A percentile compares a stretch with the other conserved stretches of the same genome.
phyloP scores from a whole-genome alignment of 1,284 basidiomycete genomes.

The Hymenochaete sp. region DNA sequence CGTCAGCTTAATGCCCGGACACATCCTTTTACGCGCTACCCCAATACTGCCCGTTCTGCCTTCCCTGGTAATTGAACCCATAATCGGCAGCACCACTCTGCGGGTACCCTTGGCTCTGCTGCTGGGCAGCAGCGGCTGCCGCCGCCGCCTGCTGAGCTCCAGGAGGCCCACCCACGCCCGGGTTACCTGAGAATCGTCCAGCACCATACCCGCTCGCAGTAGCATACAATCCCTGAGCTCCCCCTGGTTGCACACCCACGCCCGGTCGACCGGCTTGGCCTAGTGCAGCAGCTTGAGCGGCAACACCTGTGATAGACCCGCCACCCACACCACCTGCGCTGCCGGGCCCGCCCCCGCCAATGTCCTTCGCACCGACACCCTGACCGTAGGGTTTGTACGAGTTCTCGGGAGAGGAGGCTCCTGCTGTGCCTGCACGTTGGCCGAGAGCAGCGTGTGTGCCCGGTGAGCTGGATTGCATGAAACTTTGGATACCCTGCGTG shows the following conservation, averaged over 20 bases:
- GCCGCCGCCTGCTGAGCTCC: slow-evolving; percentile 31
- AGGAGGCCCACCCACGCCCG: slow-evolving; percentile 33
- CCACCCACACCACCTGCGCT: slow-evolving; percentile 23
- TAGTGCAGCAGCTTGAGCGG: slow-evolving; percentile 33
- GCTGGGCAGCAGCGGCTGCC: too few relatives aligned
- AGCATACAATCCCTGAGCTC: slow-evolving; percentile 37
- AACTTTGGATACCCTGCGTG: slow-evolving; percentile 52
- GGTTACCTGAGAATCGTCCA: slow-evolving; percentile 48
- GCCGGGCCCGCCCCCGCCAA: too few relatives aligned
- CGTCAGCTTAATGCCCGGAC: too few relatives aligned
- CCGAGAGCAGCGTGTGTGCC: slow-evolving; percentile 36
- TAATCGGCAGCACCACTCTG: slow-evolving; percentile 54
- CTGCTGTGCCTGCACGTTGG: slow-evolving; percentile 30
- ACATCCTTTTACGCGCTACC: too few relatives aligned
- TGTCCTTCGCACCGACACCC: slow-evolving; percentile 46
- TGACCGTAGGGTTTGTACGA: slow-evolving; percentile 58
- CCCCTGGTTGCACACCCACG: slow-evolving; percentile 27
- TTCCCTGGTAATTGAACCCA: slow-evolving; percentile 63
- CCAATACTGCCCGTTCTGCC: too few relatives aligned
- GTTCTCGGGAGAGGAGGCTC: slow-evolving; percentile 54
- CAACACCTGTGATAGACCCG: slow-evolving; percentile 28
- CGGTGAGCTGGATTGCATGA: slow-evolving; percentile 50
- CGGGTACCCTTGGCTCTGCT: slow-evolving; percentile 57
- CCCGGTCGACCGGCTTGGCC: slow-evolving; percentile 17
- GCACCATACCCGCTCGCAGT: too few relatives aligned